Conservation (phyloP, 2,329 filamentous ascomycete species). For the Xylariaceae sp. region DNA sequence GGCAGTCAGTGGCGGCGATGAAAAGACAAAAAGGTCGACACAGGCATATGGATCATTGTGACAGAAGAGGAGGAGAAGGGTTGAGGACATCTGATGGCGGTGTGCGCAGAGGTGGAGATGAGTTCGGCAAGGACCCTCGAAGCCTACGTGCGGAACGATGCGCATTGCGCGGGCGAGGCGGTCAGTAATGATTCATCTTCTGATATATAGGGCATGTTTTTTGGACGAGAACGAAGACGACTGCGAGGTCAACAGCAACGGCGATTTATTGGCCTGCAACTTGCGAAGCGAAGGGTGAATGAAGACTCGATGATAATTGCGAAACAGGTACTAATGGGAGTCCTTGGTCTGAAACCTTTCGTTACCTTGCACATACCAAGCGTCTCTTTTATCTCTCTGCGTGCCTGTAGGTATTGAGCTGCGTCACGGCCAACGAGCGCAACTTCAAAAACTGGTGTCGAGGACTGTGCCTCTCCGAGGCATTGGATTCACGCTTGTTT, state of each 20-base stretch:
- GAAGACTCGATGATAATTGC: too few species aligned
- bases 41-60: background rate
- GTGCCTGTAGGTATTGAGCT: too few species aligned
- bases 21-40: too few species aligned
- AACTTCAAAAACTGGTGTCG: too few species aligned
- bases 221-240: background rate
- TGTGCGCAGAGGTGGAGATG: slow-evolving; percentile 20
- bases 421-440: too few species aligned
- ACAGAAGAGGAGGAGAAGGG: background rate
- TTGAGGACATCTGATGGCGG: slow-evolving; percentile 13
- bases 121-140: slow-evolving; percentile 11
- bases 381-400: too few species aligned
- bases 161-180: background rate
- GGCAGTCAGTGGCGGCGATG: too few species aligned
- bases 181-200: background rate
- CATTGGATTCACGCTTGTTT: slow-evolving; percentile 35
- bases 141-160: slow-evolving; percentile 10
- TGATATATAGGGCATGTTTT: background rate
- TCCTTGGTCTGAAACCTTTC: too few species aligned
- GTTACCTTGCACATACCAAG: too few species aligned
- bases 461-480: slow-evolving; percentile 28
- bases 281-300: background rate
- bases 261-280: background rate
- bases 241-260: too few species aligned
- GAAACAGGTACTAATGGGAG: too few species aligned